Evolutionary conservation across 2,329 filamentous ascomycete genomes (phyloP), one percentile per base, ranked within the genome.

Genomic region (Diaporthe sp.): DNA sequence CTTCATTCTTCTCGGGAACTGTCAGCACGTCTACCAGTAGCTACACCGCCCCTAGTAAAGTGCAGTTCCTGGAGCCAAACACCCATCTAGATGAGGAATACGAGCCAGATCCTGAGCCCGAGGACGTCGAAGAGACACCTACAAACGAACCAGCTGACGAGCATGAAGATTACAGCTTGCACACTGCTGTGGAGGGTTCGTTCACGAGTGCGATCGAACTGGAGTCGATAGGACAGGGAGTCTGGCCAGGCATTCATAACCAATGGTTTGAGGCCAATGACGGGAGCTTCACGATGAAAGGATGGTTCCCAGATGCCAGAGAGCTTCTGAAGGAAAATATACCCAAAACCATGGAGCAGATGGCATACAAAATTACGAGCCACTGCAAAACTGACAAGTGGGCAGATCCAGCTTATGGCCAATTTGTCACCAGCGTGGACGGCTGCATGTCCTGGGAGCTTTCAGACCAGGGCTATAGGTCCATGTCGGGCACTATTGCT

Each of bases 371-470:
- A 69, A 79, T 74, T 69, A 77, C 76, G 42, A 76, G 77, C 9
- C 77, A 74, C 25, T 76, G 74, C 67, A 76, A 76, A 45, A 72
- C 70, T 5, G 78, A 77, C 12, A 75, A 73, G 25, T 82, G 79
- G 79, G 71, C 75, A 8, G 81, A 83, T 74, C 75, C 77, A 45
- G 74, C 77, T 15, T 81, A 77, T 60, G 80, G 77, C 19, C 76
- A 75, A 25, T 85, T 85, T 69, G 76, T 78, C 40, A 76, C 76
- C 33, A 75, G 81, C 47, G 78, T 88, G 52, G 82, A 84, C 40
- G 83, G 82, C 12, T 87, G 86, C 67, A 81, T 84, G 42, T 81
- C 82, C 25, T 87, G 88, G 84, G 89, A 91, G 77, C 79, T 85
- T 68, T 85, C 85, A 4, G 74, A 77, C 10, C 75, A 80, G 40